Conservation (phyloP, 257 asterid genomes). For the Gynochthodes officinalis region DNA sequence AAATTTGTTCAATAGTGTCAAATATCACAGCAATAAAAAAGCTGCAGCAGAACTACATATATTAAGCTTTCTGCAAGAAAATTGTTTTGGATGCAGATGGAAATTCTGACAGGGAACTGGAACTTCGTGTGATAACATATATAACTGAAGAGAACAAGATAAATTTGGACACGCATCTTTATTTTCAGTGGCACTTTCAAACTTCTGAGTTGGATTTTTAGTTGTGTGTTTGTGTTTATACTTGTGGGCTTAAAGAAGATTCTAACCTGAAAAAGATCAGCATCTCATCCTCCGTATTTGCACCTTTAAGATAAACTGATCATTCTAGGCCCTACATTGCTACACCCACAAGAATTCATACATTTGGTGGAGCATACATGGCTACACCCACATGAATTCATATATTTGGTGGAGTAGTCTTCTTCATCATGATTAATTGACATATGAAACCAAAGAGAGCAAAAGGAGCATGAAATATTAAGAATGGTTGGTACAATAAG, state of each 20-base stretch:
- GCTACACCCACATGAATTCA: neutral
- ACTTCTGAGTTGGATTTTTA: too few species aligned
- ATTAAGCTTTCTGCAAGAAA: slow-evolving; percentile 6
- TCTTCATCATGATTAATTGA: slow-evolving; percentile 14
- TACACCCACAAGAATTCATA: neutral
- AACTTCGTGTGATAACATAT: neutral
- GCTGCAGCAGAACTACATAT: neutral
- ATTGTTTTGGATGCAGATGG: neutral
- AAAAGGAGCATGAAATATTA: neutral
- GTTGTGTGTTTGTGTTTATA: too few species aligned
- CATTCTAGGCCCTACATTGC: neutral
- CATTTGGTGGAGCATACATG: neutral
- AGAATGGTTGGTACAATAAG: neutral
- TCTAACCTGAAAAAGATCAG: neutral
- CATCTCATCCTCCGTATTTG: neutral
- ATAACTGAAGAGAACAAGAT: too few species aligned
- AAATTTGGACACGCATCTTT: too few species aligned
- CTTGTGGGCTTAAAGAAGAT: neutral
- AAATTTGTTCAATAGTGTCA: neutral
- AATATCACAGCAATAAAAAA: slow-evolving; percentile 10
- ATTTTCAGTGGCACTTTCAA: too few species aligned
- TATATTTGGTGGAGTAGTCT: slow-evolving; percentile 1
- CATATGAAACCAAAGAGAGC: slow-evolving; percentile 1
- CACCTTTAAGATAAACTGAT: neutral
- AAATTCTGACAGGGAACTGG: neutral